Percentiles rank a stretch among this genome's conserved stretches.
phyloP scores from a whole-genome alignment of 768 basidiomycete species.

The Lactarius sanguifluus region DNA sequence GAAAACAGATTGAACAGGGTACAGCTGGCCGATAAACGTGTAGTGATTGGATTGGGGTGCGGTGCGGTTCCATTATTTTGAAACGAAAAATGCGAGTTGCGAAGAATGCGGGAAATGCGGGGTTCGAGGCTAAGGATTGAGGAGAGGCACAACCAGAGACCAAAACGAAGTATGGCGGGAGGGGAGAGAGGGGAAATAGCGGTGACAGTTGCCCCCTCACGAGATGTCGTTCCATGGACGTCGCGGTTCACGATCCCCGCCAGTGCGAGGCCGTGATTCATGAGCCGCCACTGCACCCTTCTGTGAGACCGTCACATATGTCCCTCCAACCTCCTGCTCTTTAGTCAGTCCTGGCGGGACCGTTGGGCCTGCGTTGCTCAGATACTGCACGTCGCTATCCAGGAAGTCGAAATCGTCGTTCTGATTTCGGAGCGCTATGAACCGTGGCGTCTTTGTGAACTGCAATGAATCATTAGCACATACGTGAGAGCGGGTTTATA shows the following conservation, averaged over 20 bases:
- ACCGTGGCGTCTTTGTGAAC: conserved; percentile 88
- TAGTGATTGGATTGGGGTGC: conserved; percentile 17
- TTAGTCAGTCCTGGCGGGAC: conserved; percentile 66
- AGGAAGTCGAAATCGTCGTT: conserved; percentile 72
- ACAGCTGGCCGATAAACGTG: conserved; percentile 13
- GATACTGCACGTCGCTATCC: conserved; percentile 47
- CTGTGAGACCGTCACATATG: conserved; percentile 84
- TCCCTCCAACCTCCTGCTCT: conserved; percentile 66
- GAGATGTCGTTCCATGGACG: conserved; percentile 23
- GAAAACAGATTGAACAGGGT: not conserved
- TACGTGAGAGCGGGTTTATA: conserved; percentile 13
- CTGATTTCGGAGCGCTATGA: conserved; percentile 76
- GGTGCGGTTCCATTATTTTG: conserved; percentile 24
- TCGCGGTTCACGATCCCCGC: conserved; percentile 23
- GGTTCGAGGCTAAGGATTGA: not conserved
- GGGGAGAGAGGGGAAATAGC: not conserved
- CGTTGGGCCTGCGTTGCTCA: conserved; percentile 41
- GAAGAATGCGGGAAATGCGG: conserved; percentile 19
- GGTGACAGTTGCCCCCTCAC: not conserved
- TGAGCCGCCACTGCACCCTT: conserved; percentile 57
- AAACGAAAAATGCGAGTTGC: conserved; percentile 17
- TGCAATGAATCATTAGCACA: conserved; percentile 34
- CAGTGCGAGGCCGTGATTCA: conserved; percentile 34
- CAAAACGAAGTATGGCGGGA: conserved; percentile 5
- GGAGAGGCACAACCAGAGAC: conserved; percentile 9